These are phyloP conservation scores for Aspergillus novofumigatus DNA, from an alignment of 2,329 filamentous ascomycete species.

Conservation along the genomic window DNA sequence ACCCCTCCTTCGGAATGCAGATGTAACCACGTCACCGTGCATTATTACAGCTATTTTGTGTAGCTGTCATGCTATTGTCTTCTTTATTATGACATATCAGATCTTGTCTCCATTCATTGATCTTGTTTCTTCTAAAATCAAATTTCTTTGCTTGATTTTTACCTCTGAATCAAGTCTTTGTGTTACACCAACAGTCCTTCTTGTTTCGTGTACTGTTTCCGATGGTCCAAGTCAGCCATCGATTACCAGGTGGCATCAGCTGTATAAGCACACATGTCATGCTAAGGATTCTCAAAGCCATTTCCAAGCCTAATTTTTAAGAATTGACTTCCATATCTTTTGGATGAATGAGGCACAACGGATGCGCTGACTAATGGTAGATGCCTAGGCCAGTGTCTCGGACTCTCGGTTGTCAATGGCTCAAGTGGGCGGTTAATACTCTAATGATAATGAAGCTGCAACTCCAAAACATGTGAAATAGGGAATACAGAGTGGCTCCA, in stretches of 20 bases:
- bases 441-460: neutral
- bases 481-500: neutral
- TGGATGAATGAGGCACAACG: neutral
- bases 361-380: neutral
- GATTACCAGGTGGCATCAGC: neutral
- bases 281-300: neutral
- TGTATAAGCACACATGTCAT: neutral
- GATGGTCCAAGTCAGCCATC: neutral
- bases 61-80: neutral
- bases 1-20: conserved; percentile 3
- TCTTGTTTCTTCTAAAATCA: neutral
- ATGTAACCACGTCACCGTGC: conserved; percentile 21
- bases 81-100: neutral
- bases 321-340: neutral
- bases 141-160: neutral
- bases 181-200: no score
- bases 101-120: neutral
- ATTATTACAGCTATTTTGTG: neutral
- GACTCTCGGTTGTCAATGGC: neutral
- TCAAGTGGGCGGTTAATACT: neutral
- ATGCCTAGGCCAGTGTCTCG: neutral
- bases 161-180: no score
- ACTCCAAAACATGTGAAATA: neutral
- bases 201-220: no score
- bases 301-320: neutral